phyloP scores from a whole-genome alignment of 768 basidiomycete genomes.

The Suillus cothurnatus region DNA sequence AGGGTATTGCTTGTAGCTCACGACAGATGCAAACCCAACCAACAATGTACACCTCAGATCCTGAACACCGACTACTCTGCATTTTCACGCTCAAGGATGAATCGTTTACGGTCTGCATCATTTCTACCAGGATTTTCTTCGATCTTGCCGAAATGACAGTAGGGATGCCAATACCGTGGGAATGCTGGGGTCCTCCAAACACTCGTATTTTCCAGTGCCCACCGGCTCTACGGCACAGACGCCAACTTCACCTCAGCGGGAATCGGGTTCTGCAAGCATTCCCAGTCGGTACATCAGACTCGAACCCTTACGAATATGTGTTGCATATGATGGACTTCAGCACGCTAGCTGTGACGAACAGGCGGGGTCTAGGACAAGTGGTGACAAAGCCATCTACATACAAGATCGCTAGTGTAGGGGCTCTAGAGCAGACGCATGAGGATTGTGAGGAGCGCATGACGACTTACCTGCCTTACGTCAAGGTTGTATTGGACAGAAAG shows the following conservation, averaged over 20 bases:
- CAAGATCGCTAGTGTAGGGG: neutral
- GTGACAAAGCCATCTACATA: neutral
- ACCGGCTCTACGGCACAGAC: accelerated
- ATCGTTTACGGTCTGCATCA: neutral
- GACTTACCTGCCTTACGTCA: neutral
- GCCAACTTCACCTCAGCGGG: neutral
- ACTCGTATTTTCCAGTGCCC: neutral
- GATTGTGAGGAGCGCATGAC: neutral
- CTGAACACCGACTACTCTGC: neutral
- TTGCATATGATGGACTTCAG: neutral
- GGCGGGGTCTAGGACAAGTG: neutral
- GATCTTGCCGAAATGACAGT: neutral
- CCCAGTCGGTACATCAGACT: too few relatives aligned
- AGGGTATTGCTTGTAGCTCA: neutral
- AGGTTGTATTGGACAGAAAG: neutral
- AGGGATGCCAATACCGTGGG: neutral
- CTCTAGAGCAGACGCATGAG: accelerated
- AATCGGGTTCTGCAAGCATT: too few relatives aligned
- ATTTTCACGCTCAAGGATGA: neutral
- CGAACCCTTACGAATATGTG: too few relatives aligned
- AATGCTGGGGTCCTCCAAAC: neutral
- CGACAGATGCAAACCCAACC: neutral
- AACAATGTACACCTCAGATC: neutral
- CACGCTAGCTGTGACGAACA: neutral
- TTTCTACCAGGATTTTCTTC: neutral